Conservation (phyloP, 768 basidiomycete species). For the Leucocoprinus leucothites region DNA sequence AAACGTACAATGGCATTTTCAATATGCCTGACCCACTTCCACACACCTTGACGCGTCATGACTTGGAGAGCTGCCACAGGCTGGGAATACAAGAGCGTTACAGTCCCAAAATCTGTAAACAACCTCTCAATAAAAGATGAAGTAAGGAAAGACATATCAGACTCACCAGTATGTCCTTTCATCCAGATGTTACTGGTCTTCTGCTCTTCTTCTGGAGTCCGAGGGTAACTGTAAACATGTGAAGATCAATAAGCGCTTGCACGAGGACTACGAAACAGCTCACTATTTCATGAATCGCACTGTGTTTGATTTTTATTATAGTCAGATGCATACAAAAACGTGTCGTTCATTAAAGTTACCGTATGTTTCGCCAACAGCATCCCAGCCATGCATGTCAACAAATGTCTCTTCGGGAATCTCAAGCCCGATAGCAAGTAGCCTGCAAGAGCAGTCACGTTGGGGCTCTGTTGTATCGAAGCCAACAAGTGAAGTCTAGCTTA, state of each 20-base stretch:
- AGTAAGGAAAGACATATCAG: background rate
- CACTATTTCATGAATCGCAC: conserved; percentile 71
- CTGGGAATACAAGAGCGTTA: conserved; percentile 61
- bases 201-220: conserved; percentile 44
- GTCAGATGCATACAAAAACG: background rate
- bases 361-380: conserved; percentile 38
- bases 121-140: background rate
- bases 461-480: too few species aligned
- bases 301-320: conserved; percentile 19
- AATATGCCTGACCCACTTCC: conserved; percentile 58
- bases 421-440: conserved; percentile 48
- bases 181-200: conserved; percentile 58
- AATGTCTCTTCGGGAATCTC: conserved; percentile 54
- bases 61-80: conserved; percentile 60
- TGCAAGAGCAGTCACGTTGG: background rate
- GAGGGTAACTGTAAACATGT: conserved; percentile 40
- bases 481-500: conserved; percentile 14
- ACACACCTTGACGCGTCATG: conserved; percentile 44
- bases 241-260: background rate
- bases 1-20: conserved; percentile 50
- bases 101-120: conserved; percentile 44
- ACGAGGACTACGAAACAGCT: conserved; percentile 13
- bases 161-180: conserved; percentile 55
- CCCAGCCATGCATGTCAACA: conserved; percentile 43
- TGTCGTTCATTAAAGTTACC: conserved; percentile 22